Percentiles rank a stretch among this genome's conserved stretches.
Evolutionary conservation across 2,329 filamentous ascomycete genomes (phyloP).

Genomic region (Sporothrix euskadiensis): DNA sequence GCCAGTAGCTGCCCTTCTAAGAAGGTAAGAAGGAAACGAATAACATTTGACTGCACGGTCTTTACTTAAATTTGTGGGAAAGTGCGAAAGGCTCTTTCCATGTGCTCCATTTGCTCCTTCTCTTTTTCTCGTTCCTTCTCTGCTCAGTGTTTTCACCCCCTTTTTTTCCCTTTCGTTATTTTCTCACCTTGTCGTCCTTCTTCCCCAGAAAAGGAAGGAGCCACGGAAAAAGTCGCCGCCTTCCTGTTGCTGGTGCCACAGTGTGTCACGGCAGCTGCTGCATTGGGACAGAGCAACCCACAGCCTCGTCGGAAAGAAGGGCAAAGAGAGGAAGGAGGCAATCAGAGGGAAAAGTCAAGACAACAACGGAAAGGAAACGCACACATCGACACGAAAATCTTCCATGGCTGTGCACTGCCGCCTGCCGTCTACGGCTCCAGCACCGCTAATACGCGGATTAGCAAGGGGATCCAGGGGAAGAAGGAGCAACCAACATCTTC

Average conservation of each 20-base stretch:
- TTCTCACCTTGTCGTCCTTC: background rate
- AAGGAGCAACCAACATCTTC: conserved; percentile 10
- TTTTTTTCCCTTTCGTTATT: background rate
- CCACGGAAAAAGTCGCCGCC: background rate
- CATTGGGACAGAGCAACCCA: conserved; percentile 12
- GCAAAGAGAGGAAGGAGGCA: conserved; percentile 16
- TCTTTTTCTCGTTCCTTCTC: background rate
- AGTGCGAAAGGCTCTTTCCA: background rate
- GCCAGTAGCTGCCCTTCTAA: conserved; percentile 1
- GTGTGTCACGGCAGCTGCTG: background rate
- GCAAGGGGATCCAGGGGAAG: background rate
- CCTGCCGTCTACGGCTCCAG: background rate
- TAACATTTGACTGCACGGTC: background rate
- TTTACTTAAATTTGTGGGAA: conserved; percentile 4
- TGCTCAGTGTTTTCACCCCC: background rate
- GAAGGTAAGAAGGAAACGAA: background rate
- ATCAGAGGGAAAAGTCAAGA: background rate
- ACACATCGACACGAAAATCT: background rate
- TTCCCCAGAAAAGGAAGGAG: conserved; percentile 19
- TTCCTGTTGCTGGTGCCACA: background rate
- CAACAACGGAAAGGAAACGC: background rate
- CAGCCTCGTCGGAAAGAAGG: conserved; percentile 2
- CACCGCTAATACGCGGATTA: conserved; percentile 18
- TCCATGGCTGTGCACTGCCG: background rate
- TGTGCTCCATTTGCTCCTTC: background rate